A percentile compares a stretch with the other conserved stretches of the same genome.
phyloP scores from a whole-genome alignment of 1,284 basidiomycete species.

The Ganoderma multipileum region DNA sequence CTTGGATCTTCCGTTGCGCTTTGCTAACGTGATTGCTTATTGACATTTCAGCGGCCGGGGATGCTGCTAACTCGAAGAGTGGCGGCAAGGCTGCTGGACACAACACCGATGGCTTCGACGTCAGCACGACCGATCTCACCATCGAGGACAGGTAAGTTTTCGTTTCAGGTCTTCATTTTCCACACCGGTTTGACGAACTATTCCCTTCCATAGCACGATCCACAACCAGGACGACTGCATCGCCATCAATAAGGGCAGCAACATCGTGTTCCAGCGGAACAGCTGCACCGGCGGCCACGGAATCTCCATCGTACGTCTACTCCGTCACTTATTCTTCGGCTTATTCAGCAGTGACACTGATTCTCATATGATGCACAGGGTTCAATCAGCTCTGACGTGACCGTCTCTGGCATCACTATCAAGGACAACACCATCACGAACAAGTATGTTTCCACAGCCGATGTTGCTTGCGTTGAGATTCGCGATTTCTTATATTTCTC shows the following conservation, averaged over 20 bases:
- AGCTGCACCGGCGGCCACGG: slow-evolving; percentile 66
- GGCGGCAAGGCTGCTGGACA: slow-evolving; percentile 44
- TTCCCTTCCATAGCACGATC: slow-evolving; percentile 18
- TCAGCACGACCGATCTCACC: slow-evolving; percentile 48
- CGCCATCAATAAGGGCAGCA: slow-evolving; percentile 63
- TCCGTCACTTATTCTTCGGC: background rate
- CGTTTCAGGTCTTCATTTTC: background rate
- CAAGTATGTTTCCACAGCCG: slow-evolving; percentile 29
- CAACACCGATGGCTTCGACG: slow-evolving; percentile 65
- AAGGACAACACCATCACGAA: slow-evolving; percentile 50
- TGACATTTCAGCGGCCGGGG: slow-evolving; percentile 40
- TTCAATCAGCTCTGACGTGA: slow-evolving; percentile 53
- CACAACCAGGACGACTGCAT: slow-evolving; percentile 65
- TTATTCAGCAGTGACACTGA: background rate
- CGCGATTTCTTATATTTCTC: background rate
- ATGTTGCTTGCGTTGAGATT: background rate
- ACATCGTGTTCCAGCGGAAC: slow-evolving; percentile 61
- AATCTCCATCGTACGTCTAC: slow-evolving; percentile 51
- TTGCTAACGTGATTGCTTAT: background rate
- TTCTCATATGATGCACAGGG: slow-evolving; percentile 39
- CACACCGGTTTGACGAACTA: background rate
- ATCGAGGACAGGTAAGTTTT: slow-evolving; percentile 45
- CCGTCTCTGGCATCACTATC: slow-evolving; percentile 55
- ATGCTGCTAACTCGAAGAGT: slow-evolving; percentile 53
- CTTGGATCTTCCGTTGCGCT: background rate